A percentile compares a stretch with the other conserved stretches of the same genome.
These are phyloP conservation scores for Tuber microsphaerosporum DNA, from an alignment of 495 filamentous ascomycete species.

Conservation along the genomic window DNA sequence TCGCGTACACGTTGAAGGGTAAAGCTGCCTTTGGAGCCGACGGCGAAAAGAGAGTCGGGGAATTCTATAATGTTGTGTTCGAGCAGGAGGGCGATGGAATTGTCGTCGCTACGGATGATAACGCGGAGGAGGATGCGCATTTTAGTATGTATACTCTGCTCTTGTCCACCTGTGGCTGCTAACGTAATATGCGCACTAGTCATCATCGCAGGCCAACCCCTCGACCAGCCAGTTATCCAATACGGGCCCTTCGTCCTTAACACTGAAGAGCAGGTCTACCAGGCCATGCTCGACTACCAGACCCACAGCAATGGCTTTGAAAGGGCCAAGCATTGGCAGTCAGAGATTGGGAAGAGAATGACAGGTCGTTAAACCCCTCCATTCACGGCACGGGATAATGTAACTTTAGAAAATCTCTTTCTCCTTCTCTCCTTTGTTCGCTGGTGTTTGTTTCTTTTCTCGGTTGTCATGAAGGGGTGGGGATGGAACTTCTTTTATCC, in stretches of 20 bases:
- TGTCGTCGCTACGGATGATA: slow-evolving; percentile 59
- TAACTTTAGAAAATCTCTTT: not conserved
- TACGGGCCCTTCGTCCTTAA: slow-evolving; percentile 92
- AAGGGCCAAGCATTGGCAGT: slow-evolving; percentile 71
- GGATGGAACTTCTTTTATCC: not conserved
- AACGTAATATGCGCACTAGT: slow-evolving; percentile 43
- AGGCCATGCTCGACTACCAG: slow-evolving; percentile 86
- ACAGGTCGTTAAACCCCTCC: not conserved
- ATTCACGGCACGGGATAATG: not conserved
- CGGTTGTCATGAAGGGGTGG: not conserved
- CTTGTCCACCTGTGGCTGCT: not conserved
- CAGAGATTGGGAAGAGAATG: slow-evolving; percentile 90
- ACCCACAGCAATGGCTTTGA: slow-evolving; percentile 84
- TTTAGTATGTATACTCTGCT: slow-evolving; percentile 50
- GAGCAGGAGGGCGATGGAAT: slow-evolving; percentile 70
- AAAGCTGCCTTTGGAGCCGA: slow-evolving; percentile 59
- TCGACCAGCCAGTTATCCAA: slow-evolving; percentile 90
- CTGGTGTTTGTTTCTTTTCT: not conserved
- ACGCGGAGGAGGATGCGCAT: slow-evolving; percentile 57
- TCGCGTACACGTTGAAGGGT: slow-evolving; percentile 74
- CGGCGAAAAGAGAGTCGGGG: slow-evolving; percentile 49
- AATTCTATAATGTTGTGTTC: slow-evolving; percentile 88
- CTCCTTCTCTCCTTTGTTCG: not conserved
- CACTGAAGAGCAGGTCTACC: slow-evolving; percentile 73
- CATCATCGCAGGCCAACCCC: slow-evolving; percentile 73